Base-by-base conservation (phyloP, 257 asterid species). In the Gentiana macrophylla region DNA sequence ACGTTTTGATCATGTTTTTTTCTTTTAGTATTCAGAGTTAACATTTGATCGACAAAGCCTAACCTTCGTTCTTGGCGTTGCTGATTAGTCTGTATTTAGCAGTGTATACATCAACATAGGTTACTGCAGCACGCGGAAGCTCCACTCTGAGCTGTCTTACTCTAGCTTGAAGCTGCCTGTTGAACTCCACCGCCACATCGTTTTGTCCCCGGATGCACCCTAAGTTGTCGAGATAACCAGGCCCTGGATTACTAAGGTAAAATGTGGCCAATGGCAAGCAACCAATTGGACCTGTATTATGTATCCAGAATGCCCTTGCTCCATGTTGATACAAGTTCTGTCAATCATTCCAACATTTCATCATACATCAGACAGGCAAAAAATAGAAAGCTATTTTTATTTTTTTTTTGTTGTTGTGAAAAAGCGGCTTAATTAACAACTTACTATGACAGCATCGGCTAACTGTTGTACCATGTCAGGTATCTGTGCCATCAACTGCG, bases 281-380 rank as follows among this genome's bases (percentile, higher is more conserved):
- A 51, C 88, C 84, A 59, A 75, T 55, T 1, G 84, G 84, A n/a
- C 80, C 82, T 2, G 72, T 62, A 34, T 81, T 78, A 6, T 80
- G 84, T 24, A 80, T 80, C 88, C 88, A 80, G 8, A 81, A 66
- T 3, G 77, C 49, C 60, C 88, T 75, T 12, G 80, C 88, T 36
- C 80, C 80, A 6, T 48, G 64, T 32, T 55, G 59, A 53, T 81
- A 73, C 37, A 75, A n/a, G 45, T 70, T 60, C 87, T 80, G 62
- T 35, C 65, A 49, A 35, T 11, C 33, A 60, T 3, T 38, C 10
- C 33, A 60, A 10, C 24, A 24, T 60, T 8, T 12, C 54, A 37
- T 35, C 12, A 34, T 9, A 35, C n/a, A 7, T 34, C 41, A 52
- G 15, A n/a, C 41, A 34, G 10, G 38, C 24, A 24, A 24, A 24